Conservation (phyloP, 2,329 filamentous ascomycete genomes). For the Trichophyton equinum region DNA sequence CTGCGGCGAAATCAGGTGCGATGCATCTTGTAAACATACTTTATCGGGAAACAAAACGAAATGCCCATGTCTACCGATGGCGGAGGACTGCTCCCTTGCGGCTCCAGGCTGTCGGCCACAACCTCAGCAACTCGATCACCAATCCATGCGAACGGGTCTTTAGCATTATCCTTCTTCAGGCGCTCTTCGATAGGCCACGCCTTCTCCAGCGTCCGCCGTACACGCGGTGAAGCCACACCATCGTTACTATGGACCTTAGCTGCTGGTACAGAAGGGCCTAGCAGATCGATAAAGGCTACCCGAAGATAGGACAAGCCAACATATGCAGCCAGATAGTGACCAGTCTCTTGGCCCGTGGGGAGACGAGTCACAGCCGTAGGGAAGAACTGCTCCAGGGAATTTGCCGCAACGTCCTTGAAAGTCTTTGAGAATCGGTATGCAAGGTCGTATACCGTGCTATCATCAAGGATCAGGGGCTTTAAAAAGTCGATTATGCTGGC, state of each 20-base stretch:
- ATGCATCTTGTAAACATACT: conserved; percentile 17
- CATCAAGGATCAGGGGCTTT: conserved; percentile 2
- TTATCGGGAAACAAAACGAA: conserved; percentile 33
- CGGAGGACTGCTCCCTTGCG: conserved; percentile 13
- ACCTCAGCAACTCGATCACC: conserved; percentile 60
- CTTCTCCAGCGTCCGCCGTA: conserved; percentile 51
- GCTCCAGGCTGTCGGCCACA: conserved; percentile 37
- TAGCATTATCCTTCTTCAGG: conserved; percentile 57
- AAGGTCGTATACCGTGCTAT: conserved; percentile 22
- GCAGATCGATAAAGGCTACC: conserved; percentile 40
- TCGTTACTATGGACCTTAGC: not conserved
- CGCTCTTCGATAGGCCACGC: conserved; percentile 63
- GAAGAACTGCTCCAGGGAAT: conserved; percentile 30
- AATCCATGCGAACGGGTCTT: conserved; percentile 62
- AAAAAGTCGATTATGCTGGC: not conserved
- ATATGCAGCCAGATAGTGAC: conserved; percentile 41
- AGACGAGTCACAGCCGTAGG: conserved; percentile 30
- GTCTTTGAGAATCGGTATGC: conserved; percentile 25
- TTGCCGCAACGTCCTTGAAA: conserved; percentile 26
- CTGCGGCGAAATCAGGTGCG: not conserved
- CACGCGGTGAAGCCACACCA: conserved; percentile 27
- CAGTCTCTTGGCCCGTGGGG: conserved; percentile 38
- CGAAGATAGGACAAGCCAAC: conserved; percentile 40
- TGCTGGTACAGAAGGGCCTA: conserved; percentile 16
- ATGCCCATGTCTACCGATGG: conserved; percentile 28